These are phyloP conservation scores for Pythium periplocum DNA, from an alignment of 352 stramenopile species.

Conservation along the genomic window DNA sequence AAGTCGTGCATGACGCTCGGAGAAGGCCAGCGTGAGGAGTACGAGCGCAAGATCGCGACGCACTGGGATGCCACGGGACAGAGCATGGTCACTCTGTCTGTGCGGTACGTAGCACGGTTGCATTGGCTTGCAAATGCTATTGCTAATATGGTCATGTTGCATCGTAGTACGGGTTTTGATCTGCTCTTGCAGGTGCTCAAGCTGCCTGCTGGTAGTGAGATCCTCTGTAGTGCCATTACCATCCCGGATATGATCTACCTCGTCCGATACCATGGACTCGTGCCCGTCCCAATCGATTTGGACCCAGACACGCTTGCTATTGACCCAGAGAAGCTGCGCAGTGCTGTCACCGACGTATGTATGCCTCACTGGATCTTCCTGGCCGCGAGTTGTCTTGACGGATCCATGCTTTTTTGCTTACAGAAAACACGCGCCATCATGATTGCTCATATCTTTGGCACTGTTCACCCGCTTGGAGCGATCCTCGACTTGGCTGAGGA, in stretches of 20 bases:
- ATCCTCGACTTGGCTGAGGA: constrained; percentile 44
- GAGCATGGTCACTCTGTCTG: constrained; percentile 63
- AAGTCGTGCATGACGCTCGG: constrained; percentile 46
- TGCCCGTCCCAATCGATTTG: constrained; percentile 69
- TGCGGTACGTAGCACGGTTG: constrained; percentile 31
- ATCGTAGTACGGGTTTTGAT: constrained; percentile 71
- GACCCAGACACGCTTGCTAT: constrained; percentile 57
- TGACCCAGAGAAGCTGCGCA: constrained; percentile 38
- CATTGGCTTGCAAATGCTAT: background rate
- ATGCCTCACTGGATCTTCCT: background rate
- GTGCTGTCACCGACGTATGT: constrained; percentile 35
- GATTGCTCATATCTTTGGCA: constrained; percentile 81
- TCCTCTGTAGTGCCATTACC: constrained; percentile 79
- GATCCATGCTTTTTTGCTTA: background rate
- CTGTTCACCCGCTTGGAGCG: constrained; percentile 46
- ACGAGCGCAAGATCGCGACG: constrained; percentile 37
- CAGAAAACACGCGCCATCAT: constrained; percentile 64
- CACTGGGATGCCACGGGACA: constrained; percentile 56
- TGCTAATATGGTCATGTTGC: background rate
- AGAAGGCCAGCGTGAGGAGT: constrained; percentile 51
- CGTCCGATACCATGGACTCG: constrained; percentile 64
- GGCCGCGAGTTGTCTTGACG: background rate
- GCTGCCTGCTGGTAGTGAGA: constrained; percentile 56
- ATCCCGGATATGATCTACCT: constrained; percentile 86
- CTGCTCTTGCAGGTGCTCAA: constrained; percentile 70